A percentile compares a stretch with the other conserved stretches of the same genome.
Evolutionary conservation across 2,329 filamentous ascomycete genomes (phyloP).

Genomic region (Beauveria asiatica): DNA sequence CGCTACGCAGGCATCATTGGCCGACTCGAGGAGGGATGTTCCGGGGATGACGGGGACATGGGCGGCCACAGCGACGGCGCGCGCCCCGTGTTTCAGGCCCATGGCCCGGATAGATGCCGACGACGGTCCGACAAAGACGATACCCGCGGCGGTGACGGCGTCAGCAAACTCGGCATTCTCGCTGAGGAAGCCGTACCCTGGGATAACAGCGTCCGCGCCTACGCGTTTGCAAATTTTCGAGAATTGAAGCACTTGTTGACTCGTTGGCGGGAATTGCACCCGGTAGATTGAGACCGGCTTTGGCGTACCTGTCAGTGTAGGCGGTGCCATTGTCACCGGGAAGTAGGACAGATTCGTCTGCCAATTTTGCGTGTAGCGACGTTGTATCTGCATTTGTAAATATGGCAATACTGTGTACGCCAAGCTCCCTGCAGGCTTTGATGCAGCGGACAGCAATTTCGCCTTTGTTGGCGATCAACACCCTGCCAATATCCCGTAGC

Average conservation of each 20-base stretch:
- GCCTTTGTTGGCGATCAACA: constrained; percentile 52
- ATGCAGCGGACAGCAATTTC: constrained; percentile 48
- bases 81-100: constrained; percentile 50
- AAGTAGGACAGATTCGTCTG: constrained; percentile 41
- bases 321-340: constrained; percentile 13
- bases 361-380: constrained; percentile 43
- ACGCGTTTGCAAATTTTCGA: constrained; percentile 30
- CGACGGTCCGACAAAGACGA: constrained; percentile 50
- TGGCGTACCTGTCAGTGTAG: constrained; percentile 4
- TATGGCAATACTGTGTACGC: constrained; percentile 42
- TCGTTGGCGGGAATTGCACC: not conserved
- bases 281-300: no score
- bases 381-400: constrained; percentile 47
- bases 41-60: constrained; percentile 32
- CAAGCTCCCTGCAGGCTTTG: constrained; percentile 35
- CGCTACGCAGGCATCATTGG: not conserved
- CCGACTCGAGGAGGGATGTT: not conserved
- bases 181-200: constrained; percentile 56
- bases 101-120: constrained; percentile 44
- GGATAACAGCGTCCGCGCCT: constrained; percentile 47
- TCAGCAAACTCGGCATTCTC: constrained; percentile 54
- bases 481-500: not conserved
- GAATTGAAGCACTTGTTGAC: constrained; percentile 10
- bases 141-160: constrained; percentile 40
- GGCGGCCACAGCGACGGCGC: constrained; percentile 42